Conservation (phyloP, 495 filamentous ascomycete genomes). For the Aspergillus saccharolyticus region DNA sequence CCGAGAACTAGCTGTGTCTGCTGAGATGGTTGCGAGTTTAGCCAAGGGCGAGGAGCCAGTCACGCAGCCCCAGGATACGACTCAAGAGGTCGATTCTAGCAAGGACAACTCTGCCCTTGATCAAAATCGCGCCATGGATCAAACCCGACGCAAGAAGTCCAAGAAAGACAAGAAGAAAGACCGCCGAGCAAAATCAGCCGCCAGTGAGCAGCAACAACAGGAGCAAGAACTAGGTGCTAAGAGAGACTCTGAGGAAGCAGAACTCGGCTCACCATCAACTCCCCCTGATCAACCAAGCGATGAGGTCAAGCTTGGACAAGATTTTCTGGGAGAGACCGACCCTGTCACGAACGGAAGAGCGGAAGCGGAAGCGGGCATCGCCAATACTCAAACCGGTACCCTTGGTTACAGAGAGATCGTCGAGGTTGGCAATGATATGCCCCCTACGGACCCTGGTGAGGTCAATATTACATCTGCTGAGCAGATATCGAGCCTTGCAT, state of each 20-base stretch:
- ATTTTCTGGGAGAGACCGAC: background rate
- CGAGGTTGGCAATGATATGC: too few relatives aligned
- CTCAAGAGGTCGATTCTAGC: constrained; percentile 4
- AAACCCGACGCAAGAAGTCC: constrained; percentile 11
- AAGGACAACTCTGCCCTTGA: constrained; percentile 6
- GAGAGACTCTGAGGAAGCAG: background rate
- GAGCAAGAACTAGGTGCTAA: background rate
- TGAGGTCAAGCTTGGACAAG: background rate
- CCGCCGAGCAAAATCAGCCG: constrained; percentile 16
- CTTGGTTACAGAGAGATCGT: too few relatives aligned
- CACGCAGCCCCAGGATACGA: constrained; percentile 6
- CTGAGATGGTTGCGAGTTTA: background rate
- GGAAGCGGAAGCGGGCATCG: background rate
- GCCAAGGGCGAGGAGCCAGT: background rate
- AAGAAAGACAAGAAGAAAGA: constrained; percentile 34
- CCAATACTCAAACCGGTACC: background rate
- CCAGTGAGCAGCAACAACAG: constrained; percentile 6
- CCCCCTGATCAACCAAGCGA: background rate
- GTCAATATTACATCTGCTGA: too few relatives aligned
- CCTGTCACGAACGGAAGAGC: background rate
- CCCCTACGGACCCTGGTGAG: too few relatives aligned
- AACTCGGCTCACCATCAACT: background rate
- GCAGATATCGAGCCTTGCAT: too few relatives aligned
- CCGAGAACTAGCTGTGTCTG: background rate
- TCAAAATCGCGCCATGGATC: too few relatives aligned